Percentiles rank a stretch among this genome's conserved stretches.
These are phyloP conservation scores for Vitis hybrid DNA, from an alignment of 177 flowering plant genomes.

Conservation along the genomic window DNA sequence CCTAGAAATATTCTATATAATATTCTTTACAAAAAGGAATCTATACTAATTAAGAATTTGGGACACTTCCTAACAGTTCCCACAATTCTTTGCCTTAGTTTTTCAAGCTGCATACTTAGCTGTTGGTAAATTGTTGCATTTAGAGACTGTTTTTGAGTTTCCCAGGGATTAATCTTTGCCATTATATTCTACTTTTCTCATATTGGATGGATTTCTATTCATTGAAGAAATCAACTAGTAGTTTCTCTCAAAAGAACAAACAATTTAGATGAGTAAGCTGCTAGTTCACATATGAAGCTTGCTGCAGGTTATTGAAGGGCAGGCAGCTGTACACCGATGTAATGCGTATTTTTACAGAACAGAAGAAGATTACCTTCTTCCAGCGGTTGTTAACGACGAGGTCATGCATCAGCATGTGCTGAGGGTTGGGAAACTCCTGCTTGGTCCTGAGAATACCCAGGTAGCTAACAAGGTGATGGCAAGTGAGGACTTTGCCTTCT, in stretches of 20 bases:
- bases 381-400: slow-evolving; percentile 69
- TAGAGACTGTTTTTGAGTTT: not conserved
- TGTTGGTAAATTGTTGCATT: not conserved
- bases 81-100: too few species aligned
- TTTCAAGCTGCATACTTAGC: not conserved
- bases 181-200: not conserved
- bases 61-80: too few species aligned
- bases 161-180: not conserved
- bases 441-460: slow-evolving; percentile 60
- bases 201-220: not conserved
- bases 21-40: too few species aligned
- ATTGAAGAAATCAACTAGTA: not conserved
- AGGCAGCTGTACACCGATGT: slow-evolving; percentile 70
- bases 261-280: not conserved
- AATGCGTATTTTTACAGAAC: slow-evolving; percentile 44
- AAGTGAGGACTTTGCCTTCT: slow-evolving; percentile 89
- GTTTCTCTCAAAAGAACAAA: not conserved
- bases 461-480: slow-evolving; percentile 61
- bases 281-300: not conserved
- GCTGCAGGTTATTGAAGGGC: slow-evolving; percentile 67
- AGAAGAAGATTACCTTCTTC: slow-evolving; percentile 50
- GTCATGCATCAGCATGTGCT: slow-evolving; percentile 45
- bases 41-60: too few species aligned
- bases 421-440: slow-evolving; percentile 49
- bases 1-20: too few species aligned